Conservation (phyloP, 495 filamentous ascomycete species). For the Annulohypoxylon maeteangense region DNA sequence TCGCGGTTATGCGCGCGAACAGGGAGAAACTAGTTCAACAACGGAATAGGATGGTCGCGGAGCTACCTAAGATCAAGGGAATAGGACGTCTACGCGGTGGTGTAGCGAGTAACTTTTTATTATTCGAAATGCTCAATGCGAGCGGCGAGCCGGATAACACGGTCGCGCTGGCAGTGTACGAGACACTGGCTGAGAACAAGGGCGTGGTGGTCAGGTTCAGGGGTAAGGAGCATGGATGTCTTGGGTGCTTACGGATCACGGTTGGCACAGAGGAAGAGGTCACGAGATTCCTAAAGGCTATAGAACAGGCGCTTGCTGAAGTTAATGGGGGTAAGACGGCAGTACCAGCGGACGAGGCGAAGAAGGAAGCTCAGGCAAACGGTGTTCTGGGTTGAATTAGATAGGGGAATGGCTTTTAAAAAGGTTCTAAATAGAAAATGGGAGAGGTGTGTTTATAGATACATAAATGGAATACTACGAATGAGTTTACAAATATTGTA, state of each 20-base stretch:
- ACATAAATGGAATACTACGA: background rate
- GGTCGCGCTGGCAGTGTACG: constrained; percentile 80
- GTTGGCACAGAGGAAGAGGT: constrained; percentile 92
- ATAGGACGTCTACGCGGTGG: constrained; percentile 87
- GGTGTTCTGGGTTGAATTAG: constrained; percentile 47
- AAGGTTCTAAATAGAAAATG: constrained; percentile 2
- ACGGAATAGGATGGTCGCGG: constrained; percentile 75
- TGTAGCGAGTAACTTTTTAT: constrained; percentile 83
- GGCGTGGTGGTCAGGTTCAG: constrained; percentile 94
- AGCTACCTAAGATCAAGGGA: constrained; percentile 79
- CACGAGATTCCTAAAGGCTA: constrained; percentile 74
- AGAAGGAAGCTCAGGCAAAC: constrained; percentile 49
- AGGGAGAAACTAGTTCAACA: constrained; percentile 75
- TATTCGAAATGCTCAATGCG: constrained; percentile 84
- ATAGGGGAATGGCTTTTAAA: background rate
- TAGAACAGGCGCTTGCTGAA: constrained; percentile 69
- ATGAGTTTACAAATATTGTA: background rate
- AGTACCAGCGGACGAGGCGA: constrained; percentile 46
- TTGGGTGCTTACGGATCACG: constrained; percentile 89
- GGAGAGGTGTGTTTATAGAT: background rate
- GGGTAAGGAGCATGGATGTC: constrained; percentile 89
- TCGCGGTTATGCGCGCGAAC: constrained; percentile 77
- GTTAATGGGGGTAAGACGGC: constrained; percentile 50
- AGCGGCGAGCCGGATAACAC: constrained; percentile 80
- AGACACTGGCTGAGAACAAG: constrained; percentile 82